Base-by-base conservation (phyloP, 2,329 filamentous ascomycete genomes). In the Capronia coronata region DNA sequence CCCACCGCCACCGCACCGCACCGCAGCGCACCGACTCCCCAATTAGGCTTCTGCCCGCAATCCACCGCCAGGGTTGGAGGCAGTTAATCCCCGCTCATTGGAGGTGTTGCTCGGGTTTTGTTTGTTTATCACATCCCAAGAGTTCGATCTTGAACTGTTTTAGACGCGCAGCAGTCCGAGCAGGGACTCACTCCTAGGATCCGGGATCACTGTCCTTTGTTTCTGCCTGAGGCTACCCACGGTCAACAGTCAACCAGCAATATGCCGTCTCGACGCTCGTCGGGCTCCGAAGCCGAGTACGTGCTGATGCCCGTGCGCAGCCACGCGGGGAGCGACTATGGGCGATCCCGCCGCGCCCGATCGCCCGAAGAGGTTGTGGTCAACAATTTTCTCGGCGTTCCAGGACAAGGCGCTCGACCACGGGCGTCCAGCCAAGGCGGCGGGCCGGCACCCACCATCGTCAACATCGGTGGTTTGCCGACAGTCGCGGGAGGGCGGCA, bases 371-470 rank as follows among this genome's bases (percentile, higher is more conserved):
- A 50, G 14, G 48, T 55, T 14, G 47, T 55, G 35, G 51, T 59
- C 16, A 53, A 59, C 43, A 59, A 57, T 43, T 48, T 54, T 32
- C 41, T 59, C 18, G 51, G 47, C 29, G 55, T 59, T 32, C 56
- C 56, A 3, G 29, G 29, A 23, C 55, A 52, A 43, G 19, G 34
- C 18, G 34, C 11, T 18, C 55, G 57, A 16, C 55, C 52, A 35
- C 49, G 57, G 39, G 55, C 57, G 2, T 49, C 57, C n/a, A 59
- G 57, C 44, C 50, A 49, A 40, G 57, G 57, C 9, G 52, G 37
- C 11, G 52, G 50, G 22, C 50, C 51, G 23, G 52, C 55, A 43
- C 55, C 52, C 16, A 55, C 51, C 6, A 49, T 55, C 27, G 44
- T 59, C 44, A 55, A 58, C 35, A 57, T 57, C 41, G 51, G 48